These are phyloP conservation scores for Jatropha podagrica DNA, from an alignment of 441 rosid genomes.

Conservation along the genomic window DNA sequence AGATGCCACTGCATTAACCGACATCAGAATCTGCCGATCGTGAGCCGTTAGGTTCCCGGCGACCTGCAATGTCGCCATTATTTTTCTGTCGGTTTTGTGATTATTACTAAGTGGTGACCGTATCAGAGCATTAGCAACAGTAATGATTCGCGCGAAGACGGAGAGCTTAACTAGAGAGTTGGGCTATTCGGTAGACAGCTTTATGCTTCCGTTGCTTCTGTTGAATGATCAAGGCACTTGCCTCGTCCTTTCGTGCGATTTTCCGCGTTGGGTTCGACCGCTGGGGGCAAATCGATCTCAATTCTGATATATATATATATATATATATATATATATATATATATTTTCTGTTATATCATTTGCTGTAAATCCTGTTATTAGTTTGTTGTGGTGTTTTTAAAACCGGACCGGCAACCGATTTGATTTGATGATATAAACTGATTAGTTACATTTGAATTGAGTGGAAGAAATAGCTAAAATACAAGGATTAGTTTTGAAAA, in stretches of 20 bases:
- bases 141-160: background rate
- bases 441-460: no score
- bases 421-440: no score
- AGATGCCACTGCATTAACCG: conserved; percentile 71
- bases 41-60: conserved; percentile 47
- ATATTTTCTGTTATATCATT: no score
- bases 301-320: no score
- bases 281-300: no score
- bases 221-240: conserved; percentile 97
- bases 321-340: no score
- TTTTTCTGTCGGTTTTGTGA: background rate
- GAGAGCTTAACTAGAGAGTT: background rate
- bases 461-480: no score
- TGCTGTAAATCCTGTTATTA: no score
- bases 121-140: background rate
- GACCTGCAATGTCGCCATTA: conserved; percentile 42
- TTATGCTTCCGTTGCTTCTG: conserved; percentile 27
- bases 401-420: no score
- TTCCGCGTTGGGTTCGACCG: conserved; percentile 84
- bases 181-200: no score
- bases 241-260: conserved; percentile 49
- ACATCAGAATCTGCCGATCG: conserved; percentile 55
- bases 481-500: no score
- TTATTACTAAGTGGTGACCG: background rate
- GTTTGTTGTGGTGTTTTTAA: no score